These are phyloP conservation scores for Penicillium antarcticum DNA, from an alignment of 495 filamentous ascomycete species.

Conservation along the genomic window DNA sequence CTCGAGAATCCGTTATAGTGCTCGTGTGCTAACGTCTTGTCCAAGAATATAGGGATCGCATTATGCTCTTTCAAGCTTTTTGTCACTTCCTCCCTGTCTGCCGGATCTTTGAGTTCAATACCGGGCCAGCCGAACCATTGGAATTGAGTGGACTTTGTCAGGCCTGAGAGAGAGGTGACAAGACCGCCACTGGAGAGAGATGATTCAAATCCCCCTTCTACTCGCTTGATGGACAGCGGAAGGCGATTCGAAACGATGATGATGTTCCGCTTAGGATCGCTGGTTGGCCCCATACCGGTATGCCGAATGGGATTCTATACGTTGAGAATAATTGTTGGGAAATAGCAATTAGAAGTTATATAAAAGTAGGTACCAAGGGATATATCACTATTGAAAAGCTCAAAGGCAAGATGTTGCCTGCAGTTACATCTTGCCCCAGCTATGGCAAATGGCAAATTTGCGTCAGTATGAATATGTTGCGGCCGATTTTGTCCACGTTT, in stretches of 20 bases:
- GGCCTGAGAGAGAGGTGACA: conserved; percentile 78
- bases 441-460: conserved; percentile 18
- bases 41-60: conserved; percentile 53
- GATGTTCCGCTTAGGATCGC: conserved; percentile 39
- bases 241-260: conserved; percentile 87
- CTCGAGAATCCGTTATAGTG: conserved; percentile 63
- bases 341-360: neutral
- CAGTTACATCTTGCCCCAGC: conserved; percentile 12
- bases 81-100: conserved; percentile 44
- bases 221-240: conserved; percentile 80
- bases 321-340: neutral
- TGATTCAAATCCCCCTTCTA: conserved; percentile 70
- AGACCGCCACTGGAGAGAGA: conserved; percentile 85
- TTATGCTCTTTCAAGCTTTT: conserved; percentile 45
- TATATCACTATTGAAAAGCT: too few species aligned
- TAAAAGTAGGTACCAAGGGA: too few species aligned
- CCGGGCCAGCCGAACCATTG: conserved; percentile 96
- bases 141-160: conserved; percentile 82
- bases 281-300: conserved; percentile 2
- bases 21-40: conserved; percentile 49
- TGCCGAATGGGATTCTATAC: neutral
- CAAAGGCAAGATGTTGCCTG: neutral
- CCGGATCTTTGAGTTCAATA: conserved; percentile 47
- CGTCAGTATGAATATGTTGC: conserved; percentile 15
- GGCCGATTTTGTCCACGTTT: neutral